A percentile compares a stretch with the other conserved stretches of the same genome.
Evolutionary conservation across 441 rosid genomes (phyloP).

Genomic region (Bocquillonia castaneifolia): DNA sequence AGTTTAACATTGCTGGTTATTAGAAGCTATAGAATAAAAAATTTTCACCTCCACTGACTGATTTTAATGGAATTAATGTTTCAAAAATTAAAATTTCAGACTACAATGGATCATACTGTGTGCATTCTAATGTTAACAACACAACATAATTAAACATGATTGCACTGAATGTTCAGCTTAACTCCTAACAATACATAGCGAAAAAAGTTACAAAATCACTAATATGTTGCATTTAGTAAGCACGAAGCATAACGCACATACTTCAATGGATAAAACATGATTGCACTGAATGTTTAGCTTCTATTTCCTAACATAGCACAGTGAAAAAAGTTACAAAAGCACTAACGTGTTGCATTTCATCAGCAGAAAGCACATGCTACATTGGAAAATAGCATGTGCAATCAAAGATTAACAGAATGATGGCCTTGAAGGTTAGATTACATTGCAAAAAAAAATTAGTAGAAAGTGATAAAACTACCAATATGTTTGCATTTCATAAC

Average conservation of each 20-base stretch:
- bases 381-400: not conserved
- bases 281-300: not conserved
- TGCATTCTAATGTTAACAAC: not conserved
- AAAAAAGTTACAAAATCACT: too few relatives aligned
- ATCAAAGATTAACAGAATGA: too few relatives aligned
- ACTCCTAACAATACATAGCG: not conserved
- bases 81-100: not conserved
- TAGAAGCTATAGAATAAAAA: not conserved
- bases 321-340: too few relatives aligned
- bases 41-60: not conserved
- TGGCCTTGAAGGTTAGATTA: not conserved
- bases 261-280: not conserved
- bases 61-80: not conserved
- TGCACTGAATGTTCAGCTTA: not conserved
- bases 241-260: not conserved
- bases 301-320: not conserved
- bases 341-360: not conserved
- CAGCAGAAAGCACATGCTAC: not conserved
- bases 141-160: not conserved
- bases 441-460: not conserved
- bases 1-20: too few relatives aligned
- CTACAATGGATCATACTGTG: not conserved
- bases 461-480: not conserved
- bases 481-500: not conserved
- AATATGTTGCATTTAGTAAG: not conserved